These are phyloP conservation scores for Debaryomyces singareniensis DNA, from an alignment of 1,139 yeast genomes.

Conservation along the genomic window DNA sequence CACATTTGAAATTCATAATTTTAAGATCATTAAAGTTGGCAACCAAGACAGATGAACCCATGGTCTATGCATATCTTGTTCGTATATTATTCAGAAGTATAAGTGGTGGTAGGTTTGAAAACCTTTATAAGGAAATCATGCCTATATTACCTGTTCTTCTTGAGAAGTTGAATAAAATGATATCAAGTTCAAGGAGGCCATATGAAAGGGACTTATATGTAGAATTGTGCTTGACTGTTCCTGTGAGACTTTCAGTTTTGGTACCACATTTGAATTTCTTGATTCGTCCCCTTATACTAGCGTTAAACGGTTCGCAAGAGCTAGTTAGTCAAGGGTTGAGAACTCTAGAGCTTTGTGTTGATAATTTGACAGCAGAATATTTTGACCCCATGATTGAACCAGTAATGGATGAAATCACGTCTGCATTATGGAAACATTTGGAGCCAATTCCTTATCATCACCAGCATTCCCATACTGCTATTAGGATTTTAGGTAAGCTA, in stretches of 20 bases:
- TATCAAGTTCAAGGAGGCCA: slow-evolving; percentile 77
- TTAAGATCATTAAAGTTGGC: slow-evolving; percentile 74
- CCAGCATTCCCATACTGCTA: slow-evolving; percentile 90
- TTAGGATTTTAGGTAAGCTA: slow-evolving; percentile 85
- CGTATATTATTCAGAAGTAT: slow-evolving; percentile 89
- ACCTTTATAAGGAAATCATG: slow-evolving; percentile 83
- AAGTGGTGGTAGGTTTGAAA: slow-evolving; percentile 94
- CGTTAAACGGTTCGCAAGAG: slow-evolving; percentile 86
- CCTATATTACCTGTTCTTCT: slow-evolving; percentile 83
- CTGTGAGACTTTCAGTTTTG: slow-evolving; percentile 84
- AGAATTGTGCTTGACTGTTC: slow-evolving; percentile 90
- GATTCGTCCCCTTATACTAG: slow-evolving; percentile 86
- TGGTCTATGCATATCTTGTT: slow-evolving; percentile 81
- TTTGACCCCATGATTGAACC: slow-evolving; percentile 97
- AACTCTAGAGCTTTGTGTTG: slow-evolving; percentile 94
- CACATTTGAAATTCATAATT: slow-evolving; percentile 79
- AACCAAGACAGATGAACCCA: slow-evolving; percentile 87
- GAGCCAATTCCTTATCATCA: slow-evolving; percentile 91
- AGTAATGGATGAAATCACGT: slow-evolving; percentile 87
- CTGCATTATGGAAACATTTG: slow-evolving; percentile 85
- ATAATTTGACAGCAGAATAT: slow-evolving; percentile 90
- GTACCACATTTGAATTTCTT: slow-evolving; percentile 87
- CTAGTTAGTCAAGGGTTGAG: slow-evolving; percentile 90
- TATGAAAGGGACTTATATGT: slow-evolving; percentile 92
- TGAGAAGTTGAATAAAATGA: slow-evolving; percentile 78